Base-by-base conservation (phyloP, 495 filamentous ascomycete genomes). In the Schizothecium vesticola region DNA sequence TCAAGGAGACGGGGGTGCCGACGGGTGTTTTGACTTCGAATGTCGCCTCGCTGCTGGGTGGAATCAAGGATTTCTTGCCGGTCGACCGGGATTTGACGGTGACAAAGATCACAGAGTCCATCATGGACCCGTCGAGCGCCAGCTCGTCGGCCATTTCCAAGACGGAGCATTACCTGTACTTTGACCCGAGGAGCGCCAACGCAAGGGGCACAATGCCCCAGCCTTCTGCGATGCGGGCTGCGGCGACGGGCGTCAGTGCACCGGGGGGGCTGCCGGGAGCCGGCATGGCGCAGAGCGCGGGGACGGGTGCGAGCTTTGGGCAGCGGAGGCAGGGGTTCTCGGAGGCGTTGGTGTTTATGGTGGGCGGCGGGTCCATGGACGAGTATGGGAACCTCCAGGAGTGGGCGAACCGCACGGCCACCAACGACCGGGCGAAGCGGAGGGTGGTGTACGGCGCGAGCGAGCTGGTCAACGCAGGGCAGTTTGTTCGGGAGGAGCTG, bases 341-440 rank as follows among this genome's bases (percentile, higher is more conserved):
- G 31, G 96, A 99, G 74, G 94, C 95, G 9, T 90, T 98, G 66
- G 96, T 98, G 28, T 98, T 99, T 74, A 96, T 93, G 19, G 94
- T 99, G 22, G 95, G 95, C 12, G 95, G 95, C 64, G 95, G 96
- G 25, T 97, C 93, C 73, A 97, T 97, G 93, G 96, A 98, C 72
- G 96, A 99, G 77, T 99, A 99, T 78, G 94, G 94, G 16, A 99
- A 99, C 76, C 77, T 99, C 76, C 92, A 96, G 75, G 95, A 98
- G 74, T 99, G 96, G 96, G 92, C 93, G 9, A 86, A 87, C 75
- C 86, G 94, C 64, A 91, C 90, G 8, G 84, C 85, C 43, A 76
- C 75, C 22, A 84, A 84, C 3, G 85, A 83, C 61, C 76, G 81
- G 16, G 76, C 78, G 5, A 88, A 87, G 75, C 88, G 91, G 74